phyloP scores from a whole-genome alignment of 2,329 filamentous ascomycete species.

The Sporothrix inflata region DNA sequence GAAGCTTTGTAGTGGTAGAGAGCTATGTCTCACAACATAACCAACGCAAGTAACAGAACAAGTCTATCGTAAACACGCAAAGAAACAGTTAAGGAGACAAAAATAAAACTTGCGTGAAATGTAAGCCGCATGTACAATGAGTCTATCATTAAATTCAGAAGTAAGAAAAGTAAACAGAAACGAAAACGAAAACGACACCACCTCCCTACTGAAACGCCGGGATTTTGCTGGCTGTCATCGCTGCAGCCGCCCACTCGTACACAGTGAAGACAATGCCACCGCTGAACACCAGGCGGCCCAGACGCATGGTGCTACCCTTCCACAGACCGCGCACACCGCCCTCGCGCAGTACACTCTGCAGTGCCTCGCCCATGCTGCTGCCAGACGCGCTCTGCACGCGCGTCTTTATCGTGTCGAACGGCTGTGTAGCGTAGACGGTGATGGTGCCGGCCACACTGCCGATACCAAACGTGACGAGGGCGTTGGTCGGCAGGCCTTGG shows the following conservation, averaged over 20 bases:
- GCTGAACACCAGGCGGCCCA: slow-evolving; percentile 65
- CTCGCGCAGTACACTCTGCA: slow-evolving; percentile 57
- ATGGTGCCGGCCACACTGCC: slow-evolving; percentile 63
- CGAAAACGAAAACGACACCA: not conserved
- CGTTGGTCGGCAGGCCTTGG: slow-evolving; percentile 33
- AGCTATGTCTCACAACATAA: too few species aligned
- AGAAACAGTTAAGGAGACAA: too few species aligned
- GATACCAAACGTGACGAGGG: slow-evolving; percentile 59
- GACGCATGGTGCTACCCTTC: slow-evolving; percentile 69
- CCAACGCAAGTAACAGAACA: too few species aligned
- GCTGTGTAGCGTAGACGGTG: slow-evolving; percentile 63
- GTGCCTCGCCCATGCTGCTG: slow-evolving; percentile 59
- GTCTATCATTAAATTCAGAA: not conserved
- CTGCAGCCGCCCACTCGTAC: slow-evolving; percentile 57
- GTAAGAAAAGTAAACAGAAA: not conserved
- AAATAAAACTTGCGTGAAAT: too few species aligned
- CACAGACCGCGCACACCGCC: slow-evolving; percentile 65
- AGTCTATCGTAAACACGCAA: too few species aligned
- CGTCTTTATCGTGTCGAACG: slow-evolving; percentile 68
- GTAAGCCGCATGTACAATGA: too few species aligned
- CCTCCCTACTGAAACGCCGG: not conserved
- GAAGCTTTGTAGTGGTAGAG: too few species aligned
- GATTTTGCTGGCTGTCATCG: slow-evolving; percentile 37
- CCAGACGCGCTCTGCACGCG: slow-evolving; percentile 62
- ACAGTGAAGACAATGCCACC: slow-evolving; percentile 69